Evolutionary conservation across 345 rosid genomes (phyloP), one percentile per base, ranked within the genome.

Genomic region (Hypericum perforatum): DNA sequence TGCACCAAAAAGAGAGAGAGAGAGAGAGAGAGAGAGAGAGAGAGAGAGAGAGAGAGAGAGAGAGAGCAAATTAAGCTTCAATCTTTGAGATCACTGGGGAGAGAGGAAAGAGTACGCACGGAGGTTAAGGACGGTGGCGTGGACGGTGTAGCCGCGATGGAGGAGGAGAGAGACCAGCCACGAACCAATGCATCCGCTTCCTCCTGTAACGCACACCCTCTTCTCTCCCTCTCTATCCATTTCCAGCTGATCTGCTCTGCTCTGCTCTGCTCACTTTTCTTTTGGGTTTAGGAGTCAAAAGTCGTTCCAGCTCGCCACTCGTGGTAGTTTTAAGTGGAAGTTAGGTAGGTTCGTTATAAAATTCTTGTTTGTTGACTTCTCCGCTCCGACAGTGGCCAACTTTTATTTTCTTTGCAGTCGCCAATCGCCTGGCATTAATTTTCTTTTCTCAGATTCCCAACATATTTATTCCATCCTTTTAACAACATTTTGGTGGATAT

Each of bases 141-240:
- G 84, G 7, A 92, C 90, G 67, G 82, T 57, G 71, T 88, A 92
- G 15, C 94, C 82, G 14, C 94, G 95, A 8, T 55, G 70, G 45
- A 88, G 94, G 66, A 88, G 96, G 9, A 78, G 81, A 7, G 63
- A 76, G 54, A 92, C 94, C 13, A 88, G 74, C 78, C 96, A 85
- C 3, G 98, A 82, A 41, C 98, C 95, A 36, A 88, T 92, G 72
- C 86, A 74, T 36, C 96, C 98, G 70, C 96, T 92, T 41, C 83
- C 96, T 16, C 98, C 96, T 48, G 95, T 92, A 52, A 92, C 94
- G 62, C 96, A 88, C 7, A 80, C 89, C n/a, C 43, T 64, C 54
- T 85, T 78, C 14, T 69, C 76, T 37, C 62, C 64, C 58, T 46
- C 58, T 81, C 2, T 3, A n/a, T n/a, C n/a, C n/a, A n/a, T n/a